These are phyloP conservation scores for Rhizophagus sp. DNA, from an alignment of 192 early-diverging fungal species.

Conservation along the genomic window DNA sequence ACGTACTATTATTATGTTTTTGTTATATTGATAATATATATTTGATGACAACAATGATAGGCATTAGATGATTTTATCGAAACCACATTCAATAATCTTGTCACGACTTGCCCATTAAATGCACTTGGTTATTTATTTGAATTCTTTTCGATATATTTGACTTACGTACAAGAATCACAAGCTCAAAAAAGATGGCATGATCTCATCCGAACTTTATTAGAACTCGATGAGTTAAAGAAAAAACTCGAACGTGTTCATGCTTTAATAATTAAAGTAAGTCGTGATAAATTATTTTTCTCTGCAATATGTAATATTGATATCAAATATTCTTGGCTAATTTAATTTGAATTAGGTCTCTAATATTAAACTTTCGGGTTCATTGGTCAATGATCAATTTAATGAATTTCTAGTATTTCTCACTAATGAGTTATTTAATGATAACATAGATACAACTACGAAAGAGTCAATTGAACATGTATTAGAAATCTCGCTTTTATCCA, in stretches of 20 bases:
- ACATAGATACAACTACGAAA: not conserved
- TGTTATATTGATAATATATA: not conserved
- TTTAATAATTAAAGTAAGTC: slow-evolving; percentile 12
- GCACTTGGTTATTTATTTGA: slow-evolving; percentile 5
- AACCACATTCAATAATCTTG: not conserved
- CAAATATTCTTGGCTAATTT: not conserved
- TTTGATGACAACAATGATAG: not conserved
- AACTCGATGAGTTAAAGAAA: not conserved
- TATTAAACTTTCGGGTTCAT: not conserved
- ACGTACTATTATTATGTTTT: not conserved
- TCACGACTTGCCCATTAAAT: not conserved
- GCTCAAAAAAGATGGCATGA: not conserved
- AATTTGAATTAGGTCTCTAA: not conserved
- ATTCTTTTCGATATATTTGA: not conserved
- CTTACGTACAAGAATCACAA: not conserved
- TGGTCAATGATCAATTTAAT: not conserved
- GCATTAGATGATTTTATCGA: slow-evolving; percentile 4
- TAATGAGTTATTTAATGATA: not conserved
- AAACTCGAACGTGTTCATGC: not conserved
- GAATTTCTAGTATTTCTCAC: not conserved
- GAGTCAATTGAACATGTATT: not conserved
- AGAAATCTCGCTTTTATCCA: not conserved
- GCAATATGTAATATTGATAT: not conserved
- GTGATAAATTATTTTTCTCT: not conserved
- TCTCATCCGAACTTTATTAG: not conserved